These are phyloP conservation scores for Cladophialophora exuberans DNA, from an alignment of 2,329 filamentous ascomycete genomes.

Conservation along the genomic window DNA sequence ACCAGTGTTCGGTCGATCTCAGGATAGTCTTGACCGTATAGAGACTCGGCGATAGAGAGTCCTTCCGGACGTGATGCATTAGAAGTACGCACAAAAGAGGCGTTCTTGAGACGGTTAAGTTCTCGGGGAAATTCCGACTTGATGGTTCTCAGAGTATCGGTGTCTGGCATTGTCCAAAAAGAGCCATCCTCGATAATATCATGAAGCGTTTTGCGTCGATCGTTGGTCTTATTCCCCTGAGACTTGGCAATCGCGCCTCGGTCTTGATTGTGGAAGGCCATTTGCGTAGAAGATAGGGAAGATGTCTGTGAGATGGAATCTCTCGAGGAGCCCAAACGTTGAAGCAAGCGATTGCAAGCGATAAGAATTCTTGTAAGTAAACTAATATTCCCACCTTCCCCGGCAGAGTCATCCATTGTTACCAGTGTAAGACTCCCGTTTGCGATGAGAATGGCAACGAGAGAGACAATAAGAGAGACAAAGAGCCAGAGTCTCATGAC, in stretches of 20 bases:
- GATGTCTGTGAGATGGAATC: background rate
- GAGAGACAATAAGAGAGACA: background rate
- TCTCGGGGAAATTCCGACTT: conserved; percentile 35
- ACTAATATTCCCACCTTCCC: background rate
- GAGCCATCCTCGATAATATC: conserved; percentile 16
- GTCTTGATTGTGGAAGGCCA: background rate
- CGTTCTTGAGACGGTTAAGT: conserved; percentile 36
- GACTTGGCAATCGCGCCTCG: no score
- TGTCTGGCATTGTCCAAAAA: conserved; percentile 27
- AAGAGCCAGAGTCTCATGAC: conserved; percentile 1
- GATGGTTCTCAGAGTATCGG: conserved; percentile 34
- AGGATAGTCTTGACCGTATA: conserved; percentile 38
- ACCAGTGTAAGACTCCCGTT: background rate
- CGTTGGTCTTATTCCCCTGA: background rate
- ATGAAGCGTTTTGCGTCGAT: background rate
- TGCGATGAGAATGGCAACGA: no score
- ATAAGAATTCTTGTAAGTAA: conserved; percentile 1
- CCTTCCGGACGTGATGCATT: conserved; percentile 12
- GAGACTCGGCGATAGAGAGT: conserved; percentile 36
- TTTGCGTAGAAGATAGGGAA: background rate
- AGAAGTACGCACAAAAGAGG: conserved; percentile 28
- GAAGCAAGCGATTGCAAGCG: background rate
- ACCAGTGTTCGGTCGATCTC: conserved; percentile 47
- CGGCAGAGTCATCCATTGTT: conserved; percentile 15
- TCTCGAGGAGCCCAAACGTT: background rate